Percentiles rank a stretch among this genome's conserved stretches.
Conservation (phyloP, 306 rosid genomes). For the Vicia villosa region DNA sequence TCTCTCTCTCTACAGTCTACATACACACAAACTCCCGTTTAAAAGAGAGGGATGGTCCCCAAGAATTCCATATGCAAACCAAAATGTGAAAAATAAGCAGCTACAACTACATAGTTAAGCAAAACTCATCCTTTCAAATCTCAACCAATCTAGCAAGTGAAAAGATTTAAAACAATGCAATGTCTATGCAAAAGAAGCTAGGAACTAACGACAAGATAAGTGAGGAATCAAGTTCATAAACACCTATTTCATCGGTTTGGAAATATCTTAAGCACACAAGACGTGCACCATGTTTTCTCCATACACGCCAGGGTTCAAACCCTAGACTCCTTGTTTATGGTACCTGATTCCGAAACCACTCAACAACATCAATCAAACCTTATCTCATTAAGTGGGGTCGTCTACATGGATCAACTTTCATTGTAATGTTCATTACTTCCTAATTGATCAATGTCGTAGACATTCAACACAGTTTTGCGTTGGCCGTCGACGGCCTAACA, state of each 20-base stretch:
- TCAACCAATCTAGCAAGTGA: no score
- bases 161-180: no score
- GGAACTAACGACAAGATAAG: background rate
- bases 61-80: background rate
- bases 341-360: background rate
- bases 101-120: background rate
- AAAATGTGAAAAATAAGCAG: background rate
- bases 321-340: background rate
- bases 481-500: no score
- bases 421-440: no score
- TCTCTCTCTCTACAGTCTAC: background rate
- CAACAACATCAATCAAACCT: no score
- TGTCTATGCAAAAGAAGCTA: background rate
- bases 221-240: background rate
- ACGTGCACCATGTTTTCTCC: background rate
- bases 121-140: background rate
- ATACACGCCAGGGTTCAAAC: background rate
- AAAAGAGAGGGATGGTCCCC: background rate
- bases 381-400: no score
- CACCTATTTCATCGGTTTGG: no score
- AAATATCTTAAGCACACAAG: background rate
- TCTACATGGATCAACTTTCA: no score
- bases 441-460: no score
- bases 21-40: background rate
- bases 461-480: no score